These are phyloP conservation scores for Mycena olivaceomarginata DNA, from an alignment of 768 basidiomycete genomes.

Conservation along the genomic window DNA sequence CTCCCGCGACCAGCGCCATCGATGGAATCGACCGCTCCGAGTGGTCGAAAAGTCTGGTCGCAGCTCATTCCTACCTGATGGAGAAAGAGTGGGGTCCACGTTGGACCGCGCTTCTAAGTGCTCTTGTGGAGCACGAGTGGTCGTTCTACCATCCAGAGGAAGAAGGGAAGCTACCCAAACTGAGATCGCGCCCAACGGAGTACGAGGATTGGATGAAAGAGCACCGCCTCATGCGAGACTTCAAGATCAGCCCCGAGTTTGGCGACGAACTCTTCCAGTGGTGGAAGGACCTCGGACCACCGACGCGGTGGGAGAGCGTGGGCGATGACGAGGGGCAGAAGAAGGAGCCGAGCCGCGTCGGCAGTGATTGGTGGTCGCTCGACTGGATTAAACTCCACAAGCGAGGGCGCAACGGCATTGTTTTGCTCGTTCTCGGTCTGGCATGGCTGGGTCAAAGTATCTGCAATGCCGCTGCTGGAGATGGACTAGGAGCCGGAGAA, in stretches of 20 bases:
- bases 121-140: background rate
- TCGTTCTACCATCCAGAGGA: background rate
- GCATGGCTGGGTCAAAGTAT: too few relatives aligned
- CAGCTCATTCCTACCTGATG: background rate
- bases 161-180: background rate
- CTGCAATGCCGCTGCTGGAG: too few relatives aligned
- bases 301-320: background rate
- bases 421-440: too few relatives aligned
- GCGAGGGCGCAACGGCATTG: too few relatives aligned
- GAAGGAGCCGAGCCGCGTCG: background rate
- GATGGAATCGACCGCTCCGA: background rate
- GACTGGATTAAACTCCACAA: too few relatives aligned
- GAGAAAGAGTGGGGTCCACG: background rate
- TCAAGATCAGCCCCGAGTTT: background rate
- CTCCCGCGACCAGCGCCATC: too few relatives aligned
- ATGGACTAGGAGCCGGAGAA: too few relatives aligned
- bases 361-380: too few relatives aligned
- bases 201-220: constrained; percentile 7
- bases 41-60: background rate
- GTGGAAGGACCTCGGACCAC: constrained; percentile 5
- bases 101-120: background rate
- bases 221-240: background rate
- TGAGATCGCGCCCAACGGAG: background rate
- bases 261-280: background rate
- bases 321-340: background rate